These are phyloP conservation scores for Candida suzukii DNA, from an alignment of 805 yeast genomes.

Conservation along the genomic window DNA sequence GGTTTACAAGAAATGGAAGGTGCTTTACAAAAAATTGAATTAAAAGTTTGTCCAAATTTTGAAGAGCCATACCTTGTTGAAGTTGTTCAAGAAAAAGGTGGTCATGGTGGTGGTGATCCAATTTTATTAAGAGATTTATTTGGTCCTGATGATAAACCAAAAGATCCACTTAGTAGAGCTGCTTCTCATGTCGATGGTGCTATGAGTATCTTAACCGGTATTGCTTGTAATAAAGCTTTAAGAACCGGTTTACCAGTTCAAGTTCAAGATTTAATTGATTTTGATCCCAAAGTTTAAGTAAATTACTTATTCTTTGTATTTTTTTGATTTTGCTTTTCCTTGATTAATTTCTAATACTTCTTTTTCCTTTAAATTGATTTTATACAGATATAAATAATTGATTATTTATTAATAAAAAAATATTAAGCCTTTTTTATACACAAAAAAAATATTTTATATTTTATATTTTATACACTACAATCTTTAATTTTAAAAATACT, in stretches of 20 bases:
- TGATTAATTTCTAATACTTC: too few relatives aligned
- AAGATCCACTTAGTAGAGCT: conserved; percentile 3
- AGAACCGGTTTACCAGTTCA: conserved; percentile 2
- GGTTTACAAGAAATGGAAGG: conserved; percentile 4
- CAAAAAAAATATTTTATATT: too few relatives aligned
- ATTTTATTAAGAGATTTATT: conserved; percentile 1
- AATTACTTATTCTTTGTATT: too few relatives aligned
- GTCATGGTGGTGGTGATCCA: conserved; percentile 4
- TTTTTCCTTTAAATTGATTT: too few relatives aligned
- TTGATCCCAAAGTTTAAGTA: not conserved
- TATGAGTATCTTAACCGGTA: conserved; percentile 3
- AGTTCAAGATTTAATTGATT: conserved; percentile 1
- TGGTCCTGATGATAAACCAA: conserved; percentile 1
- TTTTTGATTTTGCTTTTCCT: too few relatives aligned
- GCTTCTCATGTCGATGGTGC: conserved; percentile 3
- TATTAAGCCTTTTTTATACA: too few relatives aligned
- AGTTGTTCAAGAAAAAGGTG: conserved; percentile 3
- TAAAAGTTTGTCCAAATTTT: conserved; percentile 2
- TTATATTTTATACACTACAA: too few relatives aligned
- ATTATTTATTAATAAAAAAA: too few relatives aligned
- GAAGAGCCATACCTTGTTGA: conserved; percentile 2
- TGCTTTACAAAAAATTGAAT: conserved; percentile 2
- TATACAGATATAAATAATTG: too few relatives aligned
- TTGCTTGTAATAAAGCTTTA: conserved; percentile 3
- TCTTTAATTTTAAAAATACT: too few relatives aligned